Base-by-base conservation (phyloP, 176 grass and related monocot genomes). In the Zizania latifolia region DNA sequence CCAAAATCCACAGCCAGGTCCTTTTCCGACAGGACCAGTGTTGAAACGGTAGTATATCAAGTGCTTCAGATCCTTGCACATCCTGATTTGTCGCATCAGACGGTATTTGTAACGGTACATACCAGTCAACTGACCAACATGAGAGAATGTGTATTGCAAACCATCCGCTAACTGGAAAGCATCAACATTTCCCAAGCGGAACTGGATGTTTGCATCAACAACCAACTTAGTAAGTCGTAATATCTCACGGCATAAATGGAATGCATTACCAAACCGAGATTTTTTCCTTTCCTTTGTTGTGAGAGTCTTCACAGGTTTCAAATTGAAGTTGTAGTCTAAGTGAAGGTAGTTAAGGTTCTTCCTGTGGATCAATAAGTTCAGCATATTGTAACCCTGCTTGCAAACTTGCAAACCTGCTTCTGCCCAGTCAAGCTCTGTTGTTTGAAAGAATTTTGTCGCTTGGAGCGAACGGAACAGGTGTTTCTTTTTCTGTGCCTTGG, bases 31-130 rank as follows among this genome's bases (percentile, higher is more conserved):
- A 67, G 94, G 94, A 51, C 94, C 94, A 72, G 94, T 98, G 74
- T 98, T 98, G 63, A 98, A 98, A 31, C 94, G 91, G 26, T 98
- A 98, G 83, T 98, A 98, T 72, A 98, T 98, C 86, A 98, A 83
- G 70, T 94, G 94, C 57, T 98, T 98, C 84, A 98, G 64, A 88
- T 98, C 94, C 80, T 98, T 98, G 75, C 94, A 98, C 94, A 98
- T 98, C 72, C 94, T 89, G 43, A 98, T 98, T 70, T 98, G 94
- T 56, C 94, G 65, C 94, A 98, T 98, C 55, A 98, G 63, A 40
- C 95, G 89, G 43, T 98, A 98, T 79, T 98, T 98, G 69, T 98
- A 98, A 22, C 95, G 80, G 62, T 98, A 98, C 95, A 98, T 98
- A 88, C 95, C 95, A 60, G 95, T 98, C 69, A 98, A 71, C 79